phyloP scores from a whole-genome alignment of 768 basidiomycete species.

The Kwoniella newhampshirensis region DNA sequence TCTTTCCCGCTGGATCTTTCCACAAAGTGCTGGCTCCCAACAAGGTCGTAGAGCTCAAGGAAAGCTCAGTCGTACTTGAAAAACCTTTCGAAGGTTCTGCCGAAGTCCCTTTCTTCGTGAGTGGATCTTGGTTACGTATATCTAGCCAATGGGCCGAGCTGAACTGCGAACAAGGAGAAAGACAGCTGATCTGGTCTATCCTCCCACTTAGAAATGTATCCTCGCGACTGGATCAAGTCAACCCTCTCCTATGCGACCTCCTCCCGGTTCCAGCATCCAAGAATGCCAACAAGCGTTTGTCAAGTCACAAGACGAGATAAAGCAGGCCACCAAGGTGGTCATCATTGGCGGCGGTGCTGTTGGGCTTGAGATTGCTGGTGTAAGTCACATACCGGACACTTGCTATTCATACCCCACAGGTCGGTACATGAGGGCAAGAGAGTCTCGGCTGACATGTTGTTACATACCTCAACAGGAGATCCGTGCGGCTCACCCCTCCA shows the following conservation, averaged over 20 bases:
- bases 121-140: conserved; percentile 15
- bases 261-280: conserved; percentile 11
- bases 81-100: conserved; percentile 45
- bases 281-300: conserved; percentile 18
- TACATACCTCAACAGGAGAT: conserved; percentile 31
- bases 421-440: no score
- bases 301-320: conserved; percentile 59
- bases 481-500: conserved; percentile 29
- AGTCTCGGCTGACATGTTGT: neutral
- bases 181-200: neutral
- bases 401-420: neutral
- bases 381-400: conserved; percentile 14
- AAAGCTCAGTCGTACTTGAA: conserved; percentile 41
- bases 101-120: conserved; percentile 46
- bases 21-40: conserved; percentile 45
- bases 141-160: neutral
- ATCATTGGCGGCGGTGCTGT: conserved; percentile 73
- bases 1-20: conserved; percentile 34
- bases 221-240: conserved; percentile 51
- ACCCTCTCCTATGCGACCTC: conserved; percentile 43
- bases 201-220: conserved; percentile 33
- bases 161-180: neutral
- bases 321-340: conserved; percentile 59
- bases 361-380: conserved; percentile 58
- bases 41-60: conserved; percentile 43